Evolutionary conservation across 106 monocot species (phyloP).

Genomic region (Iris macrosiphon): DNA sequence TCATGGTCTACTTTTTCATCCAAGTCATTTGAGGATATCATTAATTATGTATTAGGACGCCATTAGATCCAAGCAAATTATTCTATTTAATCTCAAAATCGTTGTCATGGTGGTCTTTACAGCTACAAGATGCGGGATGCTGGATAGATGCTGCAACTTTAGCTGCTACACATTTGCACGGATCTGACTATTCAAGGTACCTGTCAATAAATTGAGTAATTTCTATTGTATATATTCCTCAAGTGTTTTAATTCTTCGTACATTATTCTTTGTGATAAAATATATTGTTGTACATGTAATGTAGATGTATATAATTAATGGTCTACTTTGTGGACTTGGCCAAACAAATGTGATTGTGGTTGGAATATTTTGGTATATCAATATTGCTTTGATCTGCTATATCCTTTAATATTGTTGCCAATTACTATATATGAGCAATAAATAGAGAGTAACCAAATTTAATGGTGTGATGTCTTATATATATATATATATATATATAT

Average conservation of each 20-base stretch:
- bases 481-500: too few relatives aligned
- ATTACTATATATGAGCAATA: too few relatives aligned
- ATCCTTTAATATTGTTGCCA: too few relatives aligned
- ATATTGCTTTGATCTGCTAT: too few relatives aligned
- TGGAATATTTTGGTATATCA: too few relatives aligned
- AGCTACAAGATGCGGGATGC: conserved; percentile 99
- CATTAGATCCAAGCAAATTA: background rate
- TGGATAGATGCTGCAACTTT: conserved; percentile 99
- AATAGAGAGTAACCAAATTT: too few relatives aligned
- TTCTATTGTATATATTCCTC: background rate
- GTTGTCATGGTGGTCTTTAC: conserved; percentile 12
- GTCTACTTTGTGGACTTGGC: background rate
- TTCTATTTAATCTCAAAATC: background rate
- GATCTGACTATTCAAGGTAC: conserved; percentile 97
- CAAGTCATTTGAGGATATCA: too few relatives aligned
- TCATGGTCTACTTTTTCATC: too few relatives aligned
- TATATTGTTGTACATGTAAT: background rate
- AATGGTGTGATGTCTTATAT: too few relatives aligned
- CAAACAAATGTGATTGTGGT: too few relatives aligned
- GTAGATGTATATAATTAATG: background rate
- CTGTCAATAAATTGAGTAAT: background rate
- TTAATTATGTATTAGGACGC: too few relatives aligned
- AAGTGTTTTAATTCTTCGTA: background rate
- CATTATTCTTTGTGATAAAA: background rate
- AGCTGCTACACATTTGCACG: conserved; percentile 95